Conservation (phyloP, 306 rosid species). For the Cicer chorassanicum region DNA sequence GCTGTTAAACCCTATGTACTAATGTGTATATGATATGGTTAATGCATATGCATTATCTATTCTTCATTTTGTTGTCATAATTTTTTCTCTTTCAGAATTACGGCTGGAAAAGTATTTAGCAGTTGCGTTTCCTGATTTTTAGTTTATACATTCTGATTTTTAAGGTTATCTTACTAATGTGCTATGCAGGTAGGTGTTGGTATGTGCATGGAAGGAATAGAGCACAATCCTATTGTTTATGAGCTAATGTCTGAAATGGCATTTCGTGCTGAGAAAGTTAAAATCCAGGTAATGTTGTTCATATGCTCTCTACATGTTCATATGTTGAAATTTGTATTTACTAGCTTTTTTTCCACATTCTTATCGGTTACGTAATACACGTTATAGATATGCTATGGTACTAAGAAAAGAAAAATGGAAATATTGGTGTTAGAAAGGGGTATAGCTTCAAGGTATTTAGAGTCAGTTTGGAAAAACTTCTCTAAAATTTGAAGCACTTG, state of each 20-base stretch:
- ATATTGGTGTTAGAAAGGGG: neutral
- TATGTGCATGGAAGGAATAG: slow-evolving; percentile 99
- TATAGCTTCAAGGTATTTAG: neutral
- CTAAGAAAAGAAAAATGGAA: slow-evolving; percentile 9
- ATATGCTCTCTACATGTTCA: slow-evolving; percentile 15
- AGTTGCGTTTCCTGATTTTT: slow-evolving; percentile 18
- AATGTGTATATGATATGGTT: neutral
- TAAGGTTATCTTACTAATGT: slow-evolving; percentile 13
- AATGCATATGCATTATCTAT: slow-evolving; percentile 3
- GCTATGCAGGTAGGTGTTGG: slow-evolving; percentile 87
- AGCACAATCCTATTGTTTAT: slow-evolving; percentile 85
- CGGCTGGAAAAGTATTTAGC: slow-evolving; percentile 19
- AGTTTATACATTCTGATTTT: slow-evolving; percentile 29
- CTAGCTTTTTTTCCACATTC: slow-evolving; percentile 17
- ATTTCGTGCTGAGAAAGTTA: slow-evolving; percentile 72
- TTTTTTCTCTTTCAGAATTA: slow-evolving; percentile 25
- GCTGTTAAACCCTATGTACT: slow-evolving; percentile 24
- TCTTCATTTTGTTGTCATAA: slow-evolving; percentile 29
- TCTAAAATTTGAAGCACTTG: neutral
- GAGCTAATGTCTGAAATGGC: slow-evolving; percentile 97
- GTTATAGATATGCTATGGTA: neutral
- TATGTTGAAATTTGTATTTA: slow-evolving; percentile 6
- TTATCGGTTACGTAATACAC: neutral
- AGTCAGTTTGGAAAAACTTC: slow-evolving; percentile 1
- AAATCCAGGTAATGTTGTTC: slow-evolving; percentile 61